Evolutionary conservation across 495 filamentous ascomycete species (phyloP), one percentile per base, ranked within the genome.

Genomic region (Hypomontagnella submonticulosa): DNA sequence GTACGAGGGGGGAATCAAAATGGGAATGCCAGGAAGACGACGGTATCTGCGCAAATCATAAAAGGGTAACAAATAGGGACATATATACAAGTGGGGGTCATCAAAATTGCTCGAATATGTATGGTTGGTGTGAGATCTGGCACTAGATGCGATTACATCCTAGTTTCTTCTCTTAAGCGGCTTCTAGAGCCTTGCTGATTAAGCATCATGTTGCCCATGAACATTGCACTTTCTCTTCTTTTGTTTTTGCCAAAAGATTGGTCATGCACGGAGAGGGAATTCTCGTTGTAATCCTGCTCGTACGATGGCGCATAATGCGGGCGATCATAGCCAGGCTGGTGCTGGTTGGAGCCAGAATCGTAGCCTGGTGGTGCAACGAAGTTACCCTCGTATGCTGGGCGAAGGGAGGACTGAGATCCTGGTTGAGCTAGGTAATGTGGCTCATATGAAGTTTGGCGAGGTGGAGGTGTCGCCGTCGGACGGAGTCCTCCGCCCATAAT

Each of bases 181-280:
- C 81, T 80, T 69, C 76, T 81, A 4, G 76, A 78, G 23, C 73
- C 70, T 64, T 80, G 79, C 18, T 81, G 76, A 58, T 66, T 79
- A 49, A 81, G 73, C 64, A 67, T 69, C 57, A 59, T 30, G 55
- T 71, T 77, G 15, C 76, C 77, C 77, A 80, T 79, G 46, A 80
- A 79, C 75, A 83, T 80, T 15, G 73, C 32, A 62, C 81, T 83
- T 65, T 83, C 80, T 37, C 81, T 73, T 32, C 78, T 73, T 49
- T 71, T 72, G 16, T 55, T 70, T 48, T 76, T 77, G 37, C 66
- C 71, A 47, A 77, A 79, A 27, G 74, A 73, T 46, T 74, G 75
- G 48, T 83, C 78, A 42, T 80, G 79, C 19, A 75, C 72, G 1
- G 76, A 75, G 12, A 74, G 69, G 0, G 75, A 67, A 15, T 70